Conservation (phyloP, 768 basidiomycete species). For the Nevesoporus exiguus region DNA sequence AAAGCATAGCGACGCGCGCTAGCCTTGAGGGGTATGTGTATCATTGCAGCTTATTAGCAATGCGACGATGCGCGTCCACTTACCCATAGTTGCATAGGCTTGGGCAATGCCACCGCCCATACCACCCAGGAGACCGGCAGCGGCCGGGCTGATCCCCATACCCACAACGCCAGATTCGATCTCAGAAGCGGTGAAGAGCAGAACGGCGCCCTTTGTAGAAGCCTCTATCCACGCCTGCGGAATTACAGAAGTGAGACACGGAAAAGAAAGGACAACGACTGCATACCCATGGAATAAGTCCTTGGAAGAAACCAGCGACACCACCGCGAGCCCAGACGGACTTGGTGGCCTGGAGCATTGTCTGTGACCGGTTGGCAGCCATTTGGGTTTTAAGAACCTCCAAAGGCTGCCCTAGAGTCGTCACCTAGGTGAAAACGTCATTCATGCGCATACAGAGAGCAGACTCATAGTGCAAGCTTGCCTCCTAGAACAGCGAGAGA, state of each 20-base stretch:
- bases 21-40: constrained; percentile 18
- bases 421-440: constrained; percentile 58
- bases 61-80: constrained; percentile 30
- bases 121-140: constrained; percentile 88
- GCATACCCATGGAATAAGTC: constrained; percentile 95
- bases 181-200: constrained; percentile 95
- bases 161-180: constrained; percentile 67
- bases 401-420: constrained; percentile 95
- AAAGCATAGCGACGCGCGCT: constrained; percentile 17
- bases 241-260: neutral
- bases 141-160: constrained; percentile 74
- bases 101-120: constrained; percentile 98
- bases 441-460: neutral
- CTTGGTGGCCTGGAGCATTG: constrained; percentile 81
- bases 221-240: constrained; percentile 97
- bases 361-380: constrained; percentile 93
- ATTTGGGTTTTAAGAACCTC: constrained; percentile 99
- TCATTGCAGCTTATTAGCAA: constrained; percentile 12
- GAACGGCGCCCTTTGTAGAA: constrained; percentile 94
- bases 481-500: constrained; percentile 52
- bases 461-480: constrained; percentile 38
- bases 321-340: constrained; percentile 94
- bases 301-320: constrained; percentile 89
- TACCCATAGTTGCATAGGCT: constrained; percentile 99
- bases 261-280: neutral